These are phyloP conservation scores for Nemania serpens DNA, from an alignment of 2,329 filamentous ascomycete genomes.

Conservation along the genomic window DNA sequence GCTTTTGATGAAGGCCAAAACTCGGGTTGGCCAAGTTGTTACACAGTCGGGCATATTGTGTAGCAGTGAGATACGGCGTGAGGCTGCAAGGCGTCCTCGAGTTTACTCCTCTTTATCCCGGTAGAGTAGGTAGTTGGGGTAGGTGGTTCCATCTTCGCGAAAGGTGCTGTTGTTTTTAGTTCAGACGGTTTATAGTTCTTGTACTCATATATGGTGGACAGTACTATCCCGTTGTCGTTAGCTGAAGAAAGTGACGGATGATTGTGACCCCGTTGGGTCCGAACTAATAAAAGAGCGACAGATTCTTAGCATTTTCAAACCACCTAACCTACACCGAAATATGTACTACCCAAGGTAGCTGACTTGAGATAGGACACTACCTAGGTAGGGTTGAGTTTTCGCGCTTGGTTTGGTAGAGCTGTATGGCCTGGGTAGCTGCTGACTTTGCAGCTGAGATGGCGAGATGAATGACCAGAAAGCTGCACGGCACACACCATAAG, in stretches of 20 bases:
- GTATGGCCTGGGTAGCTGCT: slow-evolving; percentile 8
- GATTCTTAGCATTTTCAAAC: background rate
- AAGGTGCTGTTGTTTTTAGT: too few relatives aligned
- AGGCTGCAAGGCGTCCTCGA: background rate
- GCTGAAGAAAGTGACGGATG: background rate
- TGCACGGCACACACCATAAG: slow-evolving; percentile 20
- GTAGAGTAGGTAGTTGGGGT: too few relatives aligned
- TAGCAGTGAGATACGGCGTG: background rate
- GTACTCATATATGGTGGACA: too few relatives aligned
- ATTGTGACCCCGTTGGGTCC: background rate
- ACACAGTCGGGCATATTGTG: slow-evolving; percentile 4
- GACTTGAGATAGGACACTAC: background rate
- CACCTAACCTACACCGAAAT: background rate
- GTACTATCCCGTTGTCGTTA: too few relatives aligned
- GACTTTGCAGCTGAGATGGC: slow-evolving; percentile 18
- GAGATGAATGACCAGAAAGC: slow-evolving; percentile 24
- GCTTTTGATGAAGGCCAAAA: background rate
- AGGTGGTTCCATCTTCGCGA: too few relatives aligned
- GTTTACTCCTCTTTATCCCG: background rate
- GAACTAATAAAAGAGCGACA: background rate
- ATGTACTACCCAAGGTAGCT: background rate
- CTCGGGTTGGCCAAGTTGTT: background rate
- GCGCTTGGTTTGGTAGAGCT: slow-evolving; percentile 1
- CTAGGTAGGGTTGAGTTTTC: background rate
- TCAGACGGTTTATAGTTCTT: too few relatives aligned